Evolutionary conservation across 768 basidiomycete genomes (phyloP).

Genomic region (Pleurotus sapidus): DNA sequence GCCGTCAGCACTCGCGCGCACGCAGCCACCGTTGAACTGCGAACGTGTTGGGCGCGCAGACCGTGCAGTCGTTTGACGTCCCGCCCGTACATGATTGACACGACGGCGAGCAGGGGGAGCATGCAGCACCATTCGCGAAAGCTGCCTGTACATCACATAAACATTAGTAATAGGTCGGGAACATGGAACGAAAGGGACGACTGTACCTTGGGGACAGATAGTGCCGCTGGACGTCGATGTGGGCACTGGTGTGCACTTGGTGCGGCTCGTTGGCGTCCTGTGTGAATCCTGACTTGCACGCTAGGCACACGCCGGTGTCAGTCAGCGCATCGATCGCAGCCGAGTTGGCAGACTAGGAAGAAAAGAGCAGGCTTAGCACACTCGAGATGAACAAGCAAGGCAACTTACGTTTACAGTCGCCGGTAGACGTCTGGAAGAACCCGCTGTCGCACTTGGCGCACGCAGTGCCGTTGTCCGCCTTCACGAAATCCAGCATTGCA

Average conservation of each 20-base stretch:
- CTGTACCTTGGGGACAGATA: conserved; percentile 60
- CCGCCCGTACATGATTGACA: conserved; percentile 69
- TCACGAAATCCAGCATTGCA: conserved; percentile 62
- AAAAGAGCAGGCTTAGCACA: too few species aligned
- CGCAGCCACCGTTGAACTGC: conserved; percentile 65
- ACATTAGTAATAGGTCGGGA: too few species aligned
- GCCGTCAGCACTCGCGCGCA: conserved; percentile 60
- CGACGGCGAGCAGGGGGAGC: conserved; percentile 54
- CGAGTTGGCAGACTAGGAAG: conserved; percentile 66
- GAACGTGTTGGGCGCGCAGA: conserved; percentile 62
- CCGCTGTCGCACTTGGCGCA: conserved; percentile 64
- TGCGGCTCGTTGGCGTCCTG: conserved; percentile 58
- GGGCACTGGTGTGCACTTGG: conserved; percentile 57
- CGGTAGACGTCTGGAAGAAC: conserved; percentile 58
- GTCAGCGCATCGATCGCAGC: conserved; percentile 61
- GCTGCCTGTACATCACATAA: not conserved
- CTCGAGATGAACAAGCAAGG: too few species aligned
- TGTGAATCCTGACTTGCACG: conserved; percentile 67
- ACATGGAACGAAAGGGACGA: too few species aligned
- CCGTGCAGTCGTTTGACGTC: conserved; percentile 64
- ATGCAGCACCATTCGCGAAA: conserved; percentile 53
- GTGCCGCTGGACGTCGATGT: conserved; percentile 51
- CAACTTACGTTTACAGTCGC: conserved; percentile 63
- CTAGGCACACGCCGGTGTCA: conserved; percentile 64
- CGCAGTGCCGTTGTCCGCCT: conserved; percentile 58